Conservation (phyloP, 169 alveolate genomes). For the Fabrea salina region DNA sequence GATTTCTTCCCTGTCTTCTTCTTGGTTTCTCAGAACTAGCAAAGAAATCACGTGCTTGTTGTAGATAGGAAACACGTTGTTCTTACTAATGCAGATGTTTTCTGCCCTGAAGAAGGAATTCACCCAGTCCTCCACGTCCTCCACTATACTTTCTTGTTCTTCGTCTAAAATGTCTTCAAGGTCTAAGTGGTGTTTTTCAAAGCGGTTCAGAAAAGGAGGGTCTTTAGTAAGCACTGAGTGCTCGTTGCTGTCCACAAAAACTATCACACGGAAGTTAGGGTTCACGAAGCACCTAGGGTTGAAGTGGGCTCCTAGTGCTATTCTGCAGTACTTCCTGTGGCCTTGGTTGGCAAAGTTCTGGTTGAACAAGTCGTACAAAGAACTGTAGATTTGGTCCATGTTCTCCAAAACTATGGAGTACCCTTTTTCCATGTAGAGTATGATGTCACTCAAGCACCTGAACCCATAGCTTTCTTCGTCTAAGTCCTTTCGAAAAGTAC, state of each 20-base stretch:
- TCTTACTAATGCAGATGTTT: background rate
- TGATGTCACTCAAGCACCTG: slow-evolving; percentile 41
- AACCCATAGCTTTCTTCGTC: background rate
- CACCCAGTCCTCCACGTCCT: background rate
- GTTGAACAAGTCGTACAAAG: slow-evolving; percentile 56
- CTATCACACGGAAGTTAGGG: background rate
- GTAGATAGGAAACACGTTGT: background rate
- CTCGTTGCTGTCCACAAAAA: slow-evolving; percentile 34
- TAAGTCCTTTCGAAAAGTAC: background rate
- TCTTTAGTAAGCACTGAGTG: slow-evolving; percentile 37
- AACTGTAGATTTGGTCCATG: slow-evolving; percentile 52
- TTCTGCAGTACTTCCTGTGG: slow-evolving; percentile 40
- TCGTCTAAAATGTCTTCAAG: slow-evolving; percentile 40
- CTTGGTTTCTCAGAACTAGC: background rate
- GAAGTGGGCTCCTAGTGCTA: slow-evolving; percentile 49
- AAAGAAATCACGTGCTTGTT: background rate
- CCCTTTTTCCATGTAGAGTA: slow-evolving; percentile 43
- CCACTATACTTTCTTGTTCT: slow-evolving; percentile 4
- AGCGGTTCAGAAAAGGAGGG: slow-evolving; percentile 57
- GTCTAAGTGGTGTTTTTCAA: slow-evolving; percentile 51
- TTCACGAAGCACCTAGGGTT: slow-evolving; percentile 23
- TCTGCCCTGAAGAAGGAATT: background rate
- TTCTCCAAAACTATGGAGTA: slow-evolving; percentile 41
- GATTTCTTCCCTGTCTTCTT: background rate
- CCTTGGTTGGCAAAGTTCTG: slow-evolving; percentile 44